Evolutionary conservation across 345 rosid species (phyloP), one percentile per base, ranked within the genome.

Genomic region (Gossypium arboreum): DNA sequence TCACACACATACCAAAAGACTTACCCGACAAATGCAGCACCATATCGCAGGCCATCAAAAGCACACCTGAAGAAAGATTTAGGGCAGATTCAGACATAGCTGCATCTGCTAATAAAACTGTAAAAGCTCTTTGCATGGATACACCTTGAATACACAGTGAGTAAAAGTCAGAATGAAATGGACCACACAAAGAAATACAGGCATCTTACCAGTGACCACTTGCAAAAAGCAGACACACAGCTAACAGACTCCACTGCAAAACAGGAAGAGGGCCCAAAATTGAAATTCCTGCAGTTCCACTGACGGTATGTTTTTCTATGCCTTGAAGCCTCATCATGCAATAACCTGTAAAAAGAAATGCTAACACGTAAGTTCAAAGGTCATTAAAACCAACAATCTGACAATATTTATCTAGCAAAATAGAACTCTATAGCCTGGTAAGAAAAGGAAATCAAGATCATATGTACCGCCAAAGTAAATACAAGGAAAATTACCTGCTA

Each of bases 1-100:
- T 24, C 57, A 62, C 8, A 52, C 9, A 56, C 9, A 56, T 12
- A 55, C 34, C 25, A 68, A 75, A 34, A 58, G 17, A 81, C 97
- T 81, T 82, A 94, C 98, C 98, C 98, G 50, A 88, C 80, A 87
- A 94, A 94, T 60, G 98, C 98, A 77, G 98, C 92, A 75, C 96
- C 94, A 63, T 92, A 94, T 12, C 92, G 92, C 59, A 94, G 94
- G 76, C 98, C 98, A 84, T 92, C 98, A 71, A 94, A 94, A 77
- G 98, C 94, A 75, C 98, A 94, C 98, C 95, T 88, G 84, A 75
- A 76, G 50, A 47, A 24, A 72, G 74, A 74, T 71, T 55, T 27
- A 51, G 24, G 29, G 61, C 27, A 61, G 22, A 59, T 68, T 74
- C 77, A 47, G 55, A 54, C 47, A 16, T 25, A 68, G 55, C 41